These are phyloP conservation scores for Rhododendron ovatum DNA, from an alignment of 148 eudicot genomes.

Conservation along the genomic window DNA sequence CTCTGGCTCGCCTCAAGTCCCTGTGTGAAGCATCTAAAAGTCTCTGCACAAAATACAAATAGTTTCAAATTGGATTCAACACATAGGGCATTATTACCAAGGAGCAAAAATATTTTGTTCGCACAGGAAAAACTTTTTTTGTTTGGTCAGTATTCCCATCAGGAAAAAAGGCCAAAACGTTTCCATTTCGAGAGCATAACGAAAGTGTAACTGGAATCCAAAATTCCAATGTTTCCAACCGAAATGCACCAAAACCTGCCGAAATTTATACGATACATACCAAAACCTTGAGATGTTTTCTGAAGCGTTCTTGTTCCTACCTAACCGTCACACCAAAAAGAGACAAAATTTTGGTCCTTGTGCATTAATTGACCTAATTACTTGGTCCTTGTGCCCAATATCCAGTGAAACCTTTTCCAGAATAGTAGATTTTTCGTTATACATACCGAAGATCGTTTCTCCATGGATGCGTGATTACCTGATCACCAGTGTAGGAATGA, in stretches of 20 bases:
- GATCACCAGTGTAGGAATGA: constrained; percentile 99
- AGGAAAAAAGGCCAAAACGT: not conserved
- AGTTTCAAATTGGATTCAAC: not conserved
- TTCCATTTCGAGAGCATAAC: not conserved
- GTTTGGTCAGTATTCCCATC: not conserved
- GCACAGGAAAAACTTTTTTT: not conserved
- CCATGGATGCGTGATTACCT: constrained; percentile 38
- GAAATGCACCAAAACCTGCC: not conserved
- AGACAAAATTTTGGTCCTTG: not conserved
- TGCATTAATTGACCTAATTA: not conserved
- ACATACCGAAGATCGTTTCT: not conserved
- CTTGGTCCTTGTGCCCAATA: not conserved
- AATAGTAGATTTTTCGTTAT: not conserved
- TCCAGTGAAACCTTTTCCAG: not conserved
- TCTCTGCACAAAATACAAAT: constrained; percentile 43
- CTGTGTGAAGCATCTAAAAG: constrained; percentile 95
- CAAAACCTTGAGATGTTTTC: not conserved
- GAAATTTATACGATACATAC: not conserved
- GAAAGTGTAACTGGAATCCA: not conserved
- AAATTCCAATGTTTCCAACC: not conserved
- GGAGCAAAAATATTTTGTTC: not conserved
- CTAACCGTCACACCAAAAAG: not conserved
- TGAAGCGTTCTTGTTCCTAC: not conserved
- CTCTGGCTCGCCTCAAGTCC: constrained; percentile 96
- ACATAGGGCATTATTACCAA: not conserved